Base-by-base conservation (phyloP, 352 stramenopile species). In the Phytophthora macrochlamydospora region DNA sequence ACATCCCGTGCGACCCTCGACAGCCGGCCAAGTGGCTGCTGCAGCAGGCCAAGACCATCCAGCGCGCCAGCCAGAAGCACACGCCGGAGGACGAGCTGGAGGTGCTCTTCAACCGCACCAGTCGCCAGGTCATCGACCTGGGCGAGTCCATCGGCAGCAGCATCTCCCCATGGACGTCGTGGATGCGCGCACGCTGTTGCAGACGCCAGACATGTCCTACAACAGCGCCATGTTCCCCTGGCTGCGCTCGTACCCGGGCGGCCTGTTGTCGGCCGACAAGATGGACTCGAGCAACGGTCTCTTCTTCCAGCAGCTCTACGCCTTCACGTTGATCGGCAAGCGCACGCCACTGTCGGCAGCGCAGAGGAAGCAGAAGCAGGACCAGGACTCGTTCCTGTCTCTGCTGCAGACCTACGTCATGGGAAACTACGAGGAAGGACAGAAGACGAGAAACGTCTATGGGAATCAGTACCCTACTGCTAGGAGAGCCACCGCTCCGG, bases 261-360 rank as follows among this genome's bases (percentile, higher is more conserved):
- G 75, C 0, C 65, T 85, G 4, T 69, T 80, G 29, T 78, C 75
- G 5, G 67, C 81, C 8, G 80, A 90, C 48, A 85, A 79, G 37
- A 76, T 89, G 33, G 81, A 83, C 65, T 89, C 79, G 49, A 67
- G 76, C 37, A 89, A 92, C 52, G 85, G 83, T 0, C 70, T 94
- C 6, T 94, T 94, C 56, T 94, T 93, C 73, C 87, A 94, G 71
- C 87, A 94, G 60, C 65, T 94, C 2, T 92, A 93, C 60, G 87
- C 87, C 7, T 93, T 91, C 62, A 89, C 81, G 12, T 51, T 93
- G 24, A 90, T 94, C 53, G 87, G 85, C 2, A 86, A 87, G 38
- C 78, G 79, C 4, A 84, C 75, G 18, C 75, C 79, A 2, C 58
- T 79, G 43, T 71, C 67, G 12, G 80, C 68, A 14, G 67, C 66